Evolutionary conservation across 116 monocot genomes (phyloP).

Genomic region (Thalassia testudinum): DNA sequence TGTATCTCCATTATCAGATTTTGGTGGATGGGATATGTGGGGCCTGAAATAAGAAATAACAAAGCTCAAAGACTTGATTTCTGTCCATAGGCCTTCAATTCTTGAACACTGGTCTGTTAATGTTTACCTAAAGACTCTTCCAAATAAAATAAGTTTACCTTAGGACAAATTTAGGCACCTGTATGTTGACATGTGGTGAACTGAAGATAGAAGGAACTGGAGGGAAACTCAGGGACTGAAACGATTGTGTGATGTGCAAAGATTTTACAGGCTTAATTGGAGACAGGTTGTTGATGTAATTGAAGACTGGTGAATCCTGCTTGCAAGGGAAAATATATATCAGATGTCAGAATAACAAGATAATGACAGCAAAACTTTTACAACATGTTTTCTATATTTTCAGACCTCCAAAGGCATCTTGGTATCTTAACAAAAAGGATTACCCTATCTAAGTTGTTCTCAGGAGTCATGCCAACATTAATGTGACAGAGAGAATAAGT

Average conservation of each 20-base stretch:
- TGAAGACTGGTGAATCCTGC: slow-evolving; percentile 88
- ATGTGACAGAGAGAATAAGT: no score
- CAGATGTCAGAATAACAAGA: no score
- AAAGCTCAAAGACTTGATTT: no score
- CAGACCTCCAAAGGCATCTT: no score
- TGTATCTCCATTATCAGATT: slow-evolving; percentile 17
- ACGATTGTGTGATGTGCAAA: slow-evolving; percentile 33
- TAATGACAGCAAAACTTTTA: no score
- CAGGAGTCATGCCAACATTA: no score
- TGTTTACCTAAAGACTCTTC: background rate
- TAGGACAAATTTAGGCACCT: slow-evolving; percentile 28
- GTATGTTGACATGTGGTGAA: slow-evolving; percentile 55
- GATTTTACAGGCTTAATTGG: slow-evolving; percentile 79
- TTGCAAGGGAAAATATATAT: background rate
- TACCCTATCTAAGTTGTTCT: no score
- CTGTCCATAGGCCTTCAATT: no score
- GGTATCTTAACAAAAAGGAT: no score
- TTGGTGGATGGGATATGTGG: slow-evolving; percentile 21
- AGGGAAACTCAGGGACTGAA: slow-evolving; percentile 42
- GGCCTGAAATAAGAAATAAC: slow-evolving; percentile 21
- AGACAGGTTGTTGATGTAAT: slow-evolving; percentile 67
- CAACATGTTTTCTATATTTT: no score
- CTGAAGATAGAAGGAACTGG: slow-evolving; percentile 58
- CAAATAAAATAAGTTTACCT: slow-evolving; percentile 32
- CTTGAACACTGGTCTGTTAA: background rate